Percentiles rank a stretch among this genome's conserved stretches.
Conservation (phyloP, 1,139 yeast species). For the Taiozyma sp. region DNA sequence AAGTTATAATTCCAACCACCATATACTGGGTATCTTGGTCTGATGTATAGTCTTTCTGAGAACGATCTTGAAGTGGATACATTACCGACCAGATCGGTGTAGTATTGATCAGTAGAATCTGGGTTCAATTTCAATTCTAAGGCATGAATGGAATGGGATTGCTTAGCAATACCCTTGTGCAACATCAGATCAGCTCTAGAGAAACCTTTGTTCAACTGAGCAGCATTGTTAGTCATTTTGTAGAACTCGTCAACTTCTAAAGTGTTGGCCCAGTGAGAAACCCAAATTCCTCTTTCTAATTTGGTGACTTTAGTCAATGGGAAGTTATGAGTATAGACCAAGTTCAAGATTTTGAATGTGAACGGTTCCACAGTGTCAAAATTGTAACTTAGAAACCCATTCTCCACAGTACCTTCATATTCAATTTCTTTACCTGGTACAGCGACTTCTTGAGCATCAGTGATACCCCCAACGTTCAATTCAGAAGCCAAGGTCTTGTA, state of each 20-base stretch:
- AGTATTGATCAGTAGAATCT: conserved; percentile 59
- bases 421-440: conserved; percentile 16
- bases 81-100: conserved; percentile 86
- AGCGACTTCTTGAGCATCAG: conserved; percentile 38
- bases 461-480: conserved; percentile 46
- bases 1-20: conserved; percentile 97
- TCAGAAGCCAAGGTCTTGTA: conserved; percentile 53
- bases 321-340: conserved; percentile 59
- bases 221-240: conserved; percentile 73
- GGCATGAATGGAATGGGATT: conserved; percentile 27
- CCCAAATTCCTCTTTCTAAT: conserved; percentile 76
- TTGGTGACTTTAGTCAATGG: conserved; percentile 60
- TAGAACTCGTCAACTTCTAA: conserved; percentile 77
- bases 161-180: conserved; percentile 40
- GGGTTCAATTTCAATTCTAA: conserved; percentile 49
- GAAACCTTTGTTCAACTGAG: conserved; percentile 61
- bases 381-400: conserved; percentile 47
- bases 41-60: conserved; percentile 47
- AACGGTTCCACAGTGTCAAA: conserved; percentile 50
- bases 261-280: conserved; percentile 66
- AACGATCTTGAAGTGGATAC: conserved; percentile 73
- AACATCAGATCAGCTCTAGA: conserved; percentile 73
- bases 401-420: conserved; percentile 25
- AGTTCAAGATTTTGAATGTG: conserved; percentile 41
- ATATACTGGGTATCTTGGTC: conserved; percentile 87